Base-by-base conservation (phyloP, 1,284 basidiomycete genomes). In the Heliocybe sulcata region DNA sequence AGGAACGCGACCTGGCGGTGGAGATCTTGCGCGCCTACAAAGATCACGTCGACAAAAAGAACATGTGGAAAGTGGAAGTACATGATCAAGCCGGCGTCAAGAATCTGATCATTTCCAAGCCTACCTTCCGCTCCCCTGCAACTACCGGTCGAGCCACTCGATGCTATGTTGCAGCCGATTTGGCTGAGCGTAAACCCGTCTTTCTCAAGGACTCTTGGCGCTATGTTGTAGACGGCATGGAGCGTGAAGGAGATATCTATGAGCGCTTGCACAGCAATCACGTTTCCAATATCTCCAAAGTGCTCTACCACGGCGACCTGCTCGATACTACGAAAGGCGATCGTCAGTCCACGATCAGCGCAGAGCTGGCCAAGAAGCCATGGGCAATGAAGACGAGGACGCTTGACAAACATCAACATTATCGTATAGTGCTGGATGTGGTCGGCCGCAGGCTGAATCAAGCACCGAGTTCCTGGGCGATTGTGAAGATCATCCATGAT, bases 181-280 rank as follows among this genome's bases (percentile, higher is more conserved):
- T 53, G 10, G 11, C 3, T 20, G 23, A 2, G 2, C 23, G 38
- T 11, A 35, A 16, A 8, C 2, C 38, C 10, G 52, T 38, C 9
- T 53, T 20, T n/a, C 23, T 53, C 33, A 53, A 53, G 52, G 52
- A 53, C 22, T 19, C 22, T 38, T 53, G 52, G 52, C 35, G 33
- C 33, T 31, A 31, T 12, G 4, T 31, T 4, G 14, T 38, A 19
- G 52, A 38, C 33, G 52, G 35, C 29, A 23, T 35, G 42, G 19
- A 45, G 4, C n/a, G 16, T 4, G 42, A 45, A 25, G 42, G 42
- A 20, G 42, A 6, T 16, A 25, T 45, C 4, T 20, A 20, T 25
- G 6, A 16, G 16, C 19, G 4, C 19, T 20, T 45, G 42, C n/a
- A 45, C 42, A 16, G 16, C n/a, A 4, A 10, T 4, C 4, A 45